Evolutionary conservation across 2,329 filamentous ascomycete species (phyloP), one percentile per base, ranked within the genome.

Genomic region (Ophiosphaerella korrae): DNA sequence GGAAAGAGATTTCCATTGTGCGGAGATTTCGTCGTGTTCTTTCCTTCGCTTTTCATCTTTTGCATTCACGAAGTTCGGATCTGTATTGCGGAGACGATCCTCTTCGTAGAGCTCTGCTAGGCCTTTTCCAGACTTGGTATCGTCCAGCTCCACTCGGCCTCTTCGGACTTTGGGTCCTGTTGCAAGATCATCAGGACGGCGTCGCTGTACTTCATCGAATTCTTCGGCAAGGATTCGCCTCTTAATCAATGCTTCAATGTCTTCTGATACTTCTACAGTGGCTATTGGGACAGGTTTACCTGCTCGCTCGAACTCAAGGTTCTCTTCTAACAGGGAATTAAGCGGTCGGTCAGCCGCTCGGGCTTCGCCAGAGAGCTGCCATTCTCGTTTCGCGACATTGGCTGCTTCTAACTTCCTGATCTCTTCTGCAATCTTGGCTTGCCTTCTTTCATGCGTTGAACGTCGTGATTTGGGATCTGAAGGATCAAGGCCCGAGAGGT

Each of bases 201-300:
- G 86, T 42, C 89, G 87, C 61, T 90, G 81, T 7, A 97, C 86
- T 74, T 97, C 93, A 72, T 99, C 92, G 63, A 99, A 97, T 63
- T 97, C 89, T 57, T 88, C 87, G 0, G 89, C 87, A 12, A 97
- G 78, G 62, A 99, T 97, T 42, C 94, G 88, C 34, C 91, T 86
- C 76, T 97, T 97, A 78, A 99, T 92, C 52, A 99, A 83, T 31
- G 90, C 88, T 75, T 99, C 94, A 50, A 99, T 95, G 63, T 87
- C 87, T 73, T 97, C 92, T 46, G 87, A 95, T 35, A 95, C 82
- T 73, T 97, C 92, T 36, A 90, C 88, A 0, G 94, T 97, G 71
- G 97, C 92, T 53, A 97, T 89, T 1, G 93, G 91, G 0, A 97
- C 88, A 0, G 94, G 93, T 73, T 97, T 99, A 67, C 94, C 94